These are phyloP conservation scores for Sarocladiaceae sp. DNA, from an alignment of 2,329 filamentous ascomycete species.

Conservation along the genomic window DNA sequence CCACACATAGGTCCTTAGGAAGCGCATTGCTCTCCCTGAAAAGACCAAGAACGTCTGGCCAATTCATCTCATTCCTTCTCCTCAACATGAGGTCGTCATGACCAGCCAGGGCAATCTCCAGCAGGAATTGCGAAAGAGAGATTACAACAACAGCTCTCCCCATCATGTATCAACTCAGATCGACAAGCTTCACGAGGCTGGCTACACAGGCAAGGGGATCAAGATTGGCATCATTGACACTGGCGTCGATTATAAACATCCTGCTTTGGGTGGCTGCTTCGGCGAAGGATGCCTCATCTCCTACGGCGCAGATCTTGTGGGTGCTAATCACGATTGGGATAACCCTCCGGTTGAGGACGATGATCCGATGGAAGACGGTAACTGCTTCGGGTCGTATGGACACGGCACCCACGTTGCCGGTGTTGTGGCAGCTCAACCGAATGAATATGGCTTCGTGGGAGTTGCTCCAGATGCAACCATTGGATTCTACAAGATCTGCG, in stretches of 20 bases:
- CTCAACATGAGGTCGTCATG: background rate
- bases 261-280: constrained; percentile 56
- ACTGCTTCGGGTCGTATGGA: constrained; percentile 1
- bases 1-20: background rate
- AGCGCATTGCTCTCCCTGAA: background rate
- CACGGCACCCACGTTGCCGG: constrained; percentile 21
- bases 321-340: constrained; percentile 15
- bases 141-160: background rate
- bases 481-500: constrained; percentile 48
- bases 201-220: constrained; percentile 39
- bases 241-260: constrained; percentile 55
- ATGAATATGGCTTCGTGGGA: constrained; percentile 44
- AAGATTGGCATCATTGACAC: constrained; percentile 43
- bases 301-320: constrained; percentile 21
- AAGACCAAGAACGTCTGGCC: background rate
- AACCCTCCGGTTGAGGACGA: constrained; percentile 15
- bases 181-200: constrained; percentile 37
- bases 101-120: background rate
- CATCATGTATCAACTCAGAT: constrained; percentile 29
- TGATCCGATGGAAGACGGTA: constrained; percentile 15
- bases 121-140: background rate
- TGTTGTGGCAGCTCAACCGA: constrained; percentile 3
- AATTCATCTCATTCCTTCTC: background rate
- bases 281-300: constrained; percentile 40
- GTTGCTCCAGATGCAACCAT: constrained; percentile 48